Percentiles rank a stretch among this genome's conserved stretches.
phyloP scores from a whole-genome alignment of 176 grass and related monocot genomes.

The Carex parvula region DNA sequence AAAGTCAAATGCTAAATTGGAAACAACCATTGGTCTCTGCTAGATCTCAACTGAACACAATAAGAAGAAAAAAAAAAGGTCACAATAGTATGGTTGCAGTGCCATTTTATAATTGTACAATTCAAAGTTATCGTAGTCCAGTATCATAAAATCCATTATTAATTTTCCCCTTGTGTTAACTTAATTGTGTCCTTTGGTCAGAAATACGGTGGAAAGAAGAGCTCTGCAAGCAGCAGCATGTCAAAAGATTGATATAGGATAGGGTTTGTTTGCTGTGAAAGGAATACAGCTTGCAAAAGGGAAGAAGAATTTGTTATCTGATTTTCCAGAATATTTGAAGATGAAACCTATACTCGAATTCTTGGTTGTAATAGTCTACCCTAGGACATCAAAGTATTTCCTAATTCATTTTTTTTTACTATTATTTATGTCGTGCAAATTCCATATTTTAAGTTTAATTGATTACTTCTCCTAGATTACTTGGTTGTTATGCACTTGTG shows the following conservation, averaged over 20 bases:
- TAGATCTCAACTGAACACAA: no score
- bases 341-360: slow-evolving; percentile 11
- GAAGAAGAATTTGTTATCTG: slow-evolving; percentile 25
- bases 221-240: slow-evolving; percentile 30
- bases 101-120: neutral
- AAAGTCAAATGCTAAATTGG: neutral
- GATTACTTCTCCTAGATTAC: neutral
- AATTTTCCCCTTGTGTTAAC: slow-evolving; percentile 4
- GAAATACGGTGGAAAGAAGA: slow-evolving; percentile 65
- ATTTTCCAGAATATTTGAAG: slow-evolving; percentile 26
- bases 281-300: slow-evolving; percentile 12
- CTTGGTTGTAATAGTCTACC: slow-evolving; percentile 19
- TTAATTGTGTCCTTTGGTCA: slow-evolving; percentile 30
- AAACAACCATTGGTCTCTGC: neutral
- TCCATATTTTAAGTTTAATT: slow-evolving; percentile 15
- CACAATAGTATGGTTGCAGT: no score
- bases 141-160: neutral
- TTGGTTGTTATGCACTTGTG: neutral
- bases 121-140: neutral
- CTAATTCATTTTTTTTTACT: slow-evolving; percentile 24
- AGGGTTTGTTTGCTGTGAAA: slow-evolving; percentile 12
- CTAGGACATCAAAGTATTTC: slow-evolving; percentile 27
- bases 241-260: slow-evolving; percentile 53
- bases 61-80: no score
- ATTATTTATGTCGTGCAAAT: slow-evolving; percentile 16